phyloP scores from a whole-genome alignment of 768 basidiomycete species.

The Podaxis pistillaris region DNA sequence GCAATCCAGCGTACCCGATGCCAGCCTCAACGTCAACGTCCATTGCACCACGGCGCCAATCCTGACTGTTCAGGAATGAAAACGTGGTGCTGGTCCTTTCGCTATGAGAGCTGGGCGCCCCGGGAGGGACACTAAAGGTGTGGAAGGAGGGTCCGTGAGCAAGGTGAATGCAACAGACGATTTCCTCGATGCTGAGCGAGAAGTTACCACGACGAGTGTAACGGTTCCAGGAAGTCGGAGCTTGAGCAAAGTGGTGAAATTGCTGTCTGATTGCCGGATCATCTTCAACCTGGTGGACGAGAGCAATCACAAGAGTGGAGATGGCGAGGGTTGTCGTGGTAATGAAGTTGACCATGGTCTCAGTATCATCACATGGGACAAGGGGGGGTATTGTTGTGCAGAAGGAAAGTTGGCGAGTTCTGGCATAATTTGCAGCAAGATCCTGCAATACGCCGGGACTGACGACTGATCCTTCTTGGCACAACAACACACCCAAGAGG shows the following conservation, averaged over 20 bases:
- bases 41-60: not conserved
- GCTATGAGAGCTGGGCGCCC: not conserved
- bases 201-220: not conserved
- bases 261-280: not conserved
- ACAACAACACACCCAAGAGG: not conserved
- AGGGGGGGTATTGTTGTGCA: not conserved
- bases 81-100: not conserved
- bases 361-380: not conserved
- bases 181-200: not conserved
- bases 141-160: not conserved
- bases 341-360: not conserved
- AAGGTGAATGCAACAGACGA: not conserved
- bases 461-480: not conserved
- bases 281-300: not conserved
- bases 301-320: not conserved
- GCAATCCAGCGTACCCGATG: not conserved
- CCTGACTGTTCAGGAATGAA: not conserved
- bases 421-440: not conserved
- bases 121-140: not conserved
- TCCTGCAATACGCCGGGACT: not conserved
- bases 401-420: not conserved
- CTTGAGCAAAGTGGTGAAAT: not conserved
- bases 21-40: not conserved
- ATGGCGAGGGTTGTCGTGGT: not conserved
- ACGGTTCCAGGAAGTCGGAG: not conserved